A percentile compares a stretch with the other conserved stretches of the same genome.
phyloP scores from a whole-genome alignment of 2,329 filamentous ascomycete genomes.

The Sporothrix mexicana region DNA sequence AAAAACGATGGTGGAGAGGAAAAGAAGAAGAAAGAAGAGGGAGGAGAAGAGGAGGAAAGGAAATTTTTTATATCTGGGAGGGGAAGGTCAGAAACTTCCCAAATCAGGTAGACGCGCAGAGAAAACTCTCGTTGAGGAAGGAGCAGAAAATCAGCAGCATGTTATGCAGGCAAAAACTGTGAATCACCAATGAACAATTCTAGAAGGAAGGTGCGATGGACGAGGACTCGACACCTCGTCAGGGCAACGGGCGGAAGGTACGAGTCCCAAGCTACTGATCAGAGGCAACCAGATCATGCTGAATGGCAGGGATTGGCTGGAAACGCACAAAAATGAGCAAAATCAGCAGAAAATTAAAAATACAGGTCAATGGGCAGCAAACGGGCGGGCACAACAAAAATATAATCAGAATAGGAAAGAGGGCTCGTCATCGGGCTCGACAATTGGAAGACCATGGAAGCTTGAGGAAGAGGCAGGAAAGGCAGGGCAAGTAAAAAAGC shows the following conservation, averaged over 20 bases:
- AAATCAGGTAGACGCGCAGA: neutral
- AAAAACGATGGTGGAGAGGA: neutral
- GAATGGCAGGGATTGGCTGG: neutral
- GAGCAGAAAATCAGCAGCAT: neutral
- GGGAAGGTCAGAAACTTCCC: neutral
- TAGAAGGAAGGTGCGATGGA: conserved; percentile 8
- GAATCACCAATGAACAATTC: conserved; percentile 11
- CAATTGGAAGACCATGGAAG: conserved; percentile 8
- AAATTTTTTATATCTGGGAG: conserved; percentile 12
- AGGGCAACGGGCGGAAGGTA: neutral
- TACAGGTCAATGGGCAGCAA: neutral
- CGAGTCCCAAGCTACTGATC: neutral
- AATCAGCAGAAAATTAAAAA: too few species aligned
- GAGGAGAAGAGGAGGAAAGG: neutral
- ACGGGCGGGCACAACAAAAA: neutral
- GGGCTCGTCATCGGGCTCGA: neutral
- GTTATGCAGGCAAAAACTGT: neutral
- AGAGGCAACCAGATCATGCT: neutral
- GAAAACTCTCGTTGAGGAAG: neutral
- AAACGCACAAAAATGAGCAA: neutral
- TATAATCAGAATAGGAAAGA: neutral
- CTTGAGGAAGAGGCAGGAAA: neutral
- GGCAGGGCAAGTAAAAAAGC: neutral
- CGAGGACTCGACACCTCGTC: conserved; percentile 4
- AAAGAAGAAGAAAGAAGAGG: neutral